Evolutionary conservation across 2,329 filamentous ascomycete species (phyloP).

Genomic region (Cadophora gregata): DNA sequence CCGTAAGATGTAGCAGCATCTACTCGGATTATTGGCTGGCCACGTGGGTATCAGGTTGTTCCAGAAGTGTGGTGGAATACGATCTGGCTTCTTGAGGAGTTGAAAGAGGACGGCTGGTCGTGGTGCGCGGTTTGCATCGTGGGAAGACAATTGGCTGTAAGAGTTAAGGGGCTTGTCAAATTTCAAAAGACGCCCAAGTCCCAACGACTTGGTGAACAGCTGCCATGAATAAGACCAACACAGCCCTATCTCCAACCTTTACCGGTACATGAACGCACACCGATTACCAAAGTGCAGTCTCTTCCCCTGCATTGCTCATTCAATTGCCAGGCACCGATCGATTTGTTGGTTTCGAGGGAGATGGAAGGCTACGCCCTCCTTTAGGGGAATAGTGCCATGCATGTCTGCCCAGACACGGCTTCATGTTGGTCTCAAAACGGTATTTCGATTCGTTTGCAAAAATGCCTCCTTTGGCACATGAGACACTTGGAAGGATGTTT

Average conservation of each 20-base stretch:
- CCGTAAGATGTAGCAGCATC: not conserved
- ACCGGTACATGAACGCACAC: constrained; percentile 4
- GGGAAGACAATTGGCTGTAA: not conserved
- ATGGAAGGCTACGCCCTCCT: not conserved
- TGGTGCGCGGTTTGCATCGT: not conserved
- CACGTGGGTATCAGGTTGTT: constrained; percentile 1
- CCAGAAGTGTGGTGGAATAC: constrained; percentile 1
- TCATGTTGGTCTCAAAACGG: not conserved
- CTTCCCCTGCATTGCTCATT: not conserved
- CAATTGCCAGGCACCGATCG: not conserved
- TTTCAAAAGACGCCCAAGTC: not conserved
- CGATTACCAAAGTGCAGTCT: constrained; percentile 11
- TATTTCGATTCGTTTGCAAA: constrained; percentile 4
- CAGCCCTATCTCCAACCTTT: not conserved
- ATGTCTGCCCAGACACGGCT: constrained; percentile 8
- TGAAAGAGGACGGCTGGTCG: not conserved
- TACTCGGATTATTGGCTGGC: not conserved
- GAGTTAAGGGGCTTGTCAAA: not conserved
- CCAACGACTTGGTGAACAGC: not conserved
- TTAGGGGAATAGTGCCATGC: not conserved
- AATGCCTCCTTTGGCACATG: not conserved
- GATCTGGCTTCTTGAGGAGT: not conserved
- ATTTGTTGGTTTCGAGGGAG: not conserved
- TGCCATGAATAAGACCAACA: constrained; percentile 3
- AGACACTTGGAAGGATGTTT: not conserved